These are phyloP conservation scores for Acorus gramineus DNA, from an alignment of 106 monocot genomes.

Conservation along the genomic window DNA sequence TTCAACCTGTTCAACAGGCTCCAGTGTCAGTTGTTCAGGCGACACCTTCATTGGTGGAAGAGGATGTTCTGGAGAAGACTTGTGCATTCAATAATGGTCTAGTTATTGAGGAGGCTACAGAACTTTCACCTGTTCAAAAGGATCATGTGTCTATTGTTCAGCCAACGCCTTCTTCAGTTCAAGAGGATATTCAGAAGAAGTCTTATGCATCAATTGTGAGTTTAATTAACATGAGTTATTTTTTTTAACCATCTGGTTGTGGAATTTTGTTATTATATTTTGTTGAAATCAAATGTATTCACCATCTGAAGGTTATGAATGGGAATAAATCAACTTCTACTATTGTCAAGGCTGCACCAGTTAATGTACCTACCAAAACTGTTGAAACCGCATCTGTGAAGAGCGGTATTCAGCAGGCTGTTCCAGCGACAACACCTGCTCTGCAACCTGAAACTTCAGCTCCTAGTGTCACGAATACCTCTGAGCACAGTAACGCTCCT, in stretches of 20 bases:
- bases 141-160: no score
- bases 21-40: background rate
- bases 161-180: no score
- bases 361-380: constrained; percentile 21
- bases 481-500: constrained; percentile 20
- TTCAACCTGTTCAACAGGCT: background rate
- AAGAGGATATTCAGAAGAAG: constrained; percentile 24
- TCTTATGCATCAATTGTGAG: constrained; percentile 66
- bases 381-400: constrained; percentile 5
- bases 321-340: background rate
- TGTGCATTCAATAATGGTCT: no score
- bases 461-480: constrained; percentile 12
- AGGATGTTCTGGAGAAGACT: background rate
- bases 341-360: background rate
- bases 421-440: constrained; percentile 12
- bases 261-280: background rate
- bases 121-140: no score
- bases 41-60: constrained; percentile 1
- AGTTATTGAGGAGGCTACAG: no score
- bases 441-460: constrained; percentile 14
- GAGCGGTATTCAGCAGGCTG: constrained; percentile 20
- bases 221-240: background rate
- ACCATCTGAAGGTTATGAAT: constrained; percentile 41
- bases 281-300: background rate
- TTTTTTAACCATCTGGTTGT: background rate